Evolutionary conservation across 2,329 filamentous ascomycete genomes (phyloP), one percentile per base, ranked within the genome.

Genomic region (Iodosphaeria phyllophila): DNA sequence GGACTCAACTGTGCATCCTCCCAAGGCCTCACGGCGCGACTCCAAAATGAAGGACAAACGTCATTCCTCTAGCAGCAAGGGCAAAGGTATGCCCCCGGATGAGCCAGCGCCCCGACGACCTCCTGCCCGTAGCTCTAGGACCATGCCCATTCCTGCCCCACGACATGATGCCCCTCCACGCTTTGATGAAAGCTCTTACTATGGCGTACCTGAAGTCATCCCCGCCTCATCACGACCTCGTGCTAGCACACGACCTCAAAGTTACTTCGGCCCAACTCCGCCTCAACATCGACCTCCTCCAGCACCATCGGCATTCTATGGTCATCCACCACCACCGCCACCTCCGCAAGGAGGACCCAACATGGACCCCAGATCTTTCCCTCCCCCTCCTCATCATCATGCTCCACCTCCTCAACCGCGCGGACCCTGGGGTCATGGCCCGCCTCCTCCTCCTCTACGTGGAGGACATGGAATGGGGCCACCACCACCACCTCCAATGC

Each of bases 121-220:
- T 13, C 19, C 39, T 5, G 31, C 39, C 5, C 51, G 48, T 26
- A 45, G 48, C 17, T 30, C 42, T 18, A 57, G 52, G 36, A 53
- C 50, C 10, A 36, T 43, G 3, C 44, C 51, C 5, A 29, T 32
- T 19, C 41, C 36, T 15, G 37, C 39, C 25, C 42, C 43, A n/a
- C 42, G 44, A 11, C 41, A 47, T 4, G 44, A 48, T 11, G 49
- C n/a, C n/a, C 37, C 39, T 25, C 42, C 43, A n/a, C 42, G 44
- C 11, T 41, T 47, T 4, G 44, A 48, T 11, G 49, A 58, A 16
- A 32, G 51, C 3, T 32, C 41, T 13, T 57, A 49, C 33, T 58
- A 56, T 26, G 48, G 52, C 18, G 36, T 53, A 13, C 39, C 43
- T 6, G 41, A 45, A 19, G 36, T 42, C 8, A 29, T 44, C 21